Conservation (phyloP, 139 green algal genomes). For the Nannochloris sp. region DNA sequence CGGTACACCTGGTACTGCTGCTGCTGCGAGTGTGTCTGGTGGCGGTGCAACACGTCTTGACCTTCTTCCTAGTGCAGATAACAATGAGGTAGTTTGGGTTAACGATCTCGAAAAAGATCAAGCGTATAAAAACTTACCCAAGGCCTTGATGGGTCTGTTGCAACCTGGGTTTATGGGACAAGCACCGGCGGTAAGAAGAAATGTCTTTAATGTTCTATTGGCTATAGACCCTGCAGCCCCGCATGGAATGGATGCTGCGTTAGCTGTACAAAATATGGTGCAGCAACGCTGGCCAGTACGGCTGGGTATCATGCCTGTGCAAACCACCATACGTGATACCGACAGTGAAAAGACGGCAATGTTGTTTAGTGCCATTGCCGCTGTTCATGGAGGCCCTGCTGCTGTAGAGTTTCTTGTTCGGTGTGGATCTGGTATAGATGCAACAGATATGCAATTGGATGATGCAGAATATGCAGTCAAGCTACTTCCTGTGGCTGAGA, state of each 20-base stretch:
- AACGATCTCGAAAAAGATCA: slow-evolving; percentile 83
- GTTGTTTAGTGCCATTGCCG: neutral
- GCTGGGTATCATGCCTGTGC: slow-evolving; percentile 37
- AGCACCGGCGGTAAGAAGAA: slow-evolving; percentile 45
- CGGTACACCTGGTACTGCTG: neutral
- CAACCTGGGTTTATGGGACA: slow-evolving; percentile 47
- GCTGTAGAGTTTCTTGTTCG: neutral
- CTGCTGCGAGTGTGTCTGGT: neutral
- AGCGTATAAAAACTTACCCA: slow-evolving; percentile 27
- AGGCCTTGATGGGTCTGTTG: slow-evolving; percentile 38
- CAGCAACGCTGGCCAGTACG: slow-evolving; percentile 32
- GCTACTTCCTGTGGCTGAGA: neutral
- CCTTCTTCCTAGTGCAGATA: neutral
- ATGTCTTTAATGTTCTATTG: slow-evolving; percentile 62
- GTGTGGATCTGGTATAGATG: neutral
- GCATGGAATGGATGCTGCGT: slow-evolving; percentile 15
- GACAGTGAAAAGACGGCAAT: neutral
- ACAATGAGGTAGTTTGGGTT: slow-evolving; percentile 33
- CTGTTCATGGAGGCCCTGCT: neutral
- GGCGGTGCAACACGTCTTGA: neutral
- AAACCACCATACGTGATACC: neutral
- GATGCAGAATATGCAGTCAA: neutral
- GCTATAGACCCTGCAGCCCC: slow-evolving; percentile 49
- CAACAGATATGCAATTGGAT: neutral
- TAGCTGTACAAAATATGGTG: slow-evolving; percentile 17